Evolutionary conservation across 139 green algal species (phyloP).

Genomic region (Coelastrella sp.): DNA sequence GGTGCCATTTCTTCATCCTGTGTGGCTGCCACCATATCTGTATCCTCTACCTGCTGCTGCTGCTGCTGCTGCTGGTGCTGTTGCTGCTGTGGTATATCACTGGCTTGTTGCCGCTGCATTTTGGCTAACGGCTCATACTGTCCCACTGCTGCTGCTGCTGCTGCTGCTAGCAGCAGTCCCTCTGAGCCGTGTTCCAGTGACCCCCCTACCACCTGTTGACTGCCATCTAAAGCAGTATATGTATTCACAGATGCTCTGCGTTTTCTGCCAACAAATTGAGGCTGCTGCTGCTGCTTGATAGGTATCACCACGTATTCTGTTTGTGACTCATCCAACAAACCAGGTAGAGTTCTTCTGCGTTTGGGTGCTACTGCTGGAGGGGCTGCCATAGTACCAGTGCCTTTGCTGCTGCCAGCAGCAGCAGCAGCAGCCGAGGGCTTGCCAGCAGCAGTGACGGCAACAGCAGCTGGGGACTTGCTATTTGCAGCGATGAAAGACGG

Average conservation of each 20-base stretch:
- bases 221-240: background rate
- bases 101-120: background rate
- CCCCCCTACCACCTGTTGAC: background rate
- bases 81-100: background rate
- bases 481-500: background rate
- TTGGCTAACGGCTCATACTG: background rate
- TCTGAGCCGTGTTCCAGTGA: background rate
- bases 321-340: background rate
- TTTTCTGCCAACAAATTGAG: background rate
- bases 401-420: background rate
- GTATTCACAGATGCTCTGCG: background rate
- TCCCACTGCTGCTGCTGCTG: slow-evolving; percentile 14
- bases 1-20: background rate
- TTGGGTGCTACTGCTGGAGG: background rate
- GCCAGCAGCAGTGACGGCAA: background rate
- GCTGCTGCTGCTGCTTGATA: background rate
- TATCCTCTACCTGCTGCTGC: background rate
- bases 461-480: too few species aligned
- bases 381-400: background rate
- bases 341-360: background rate
- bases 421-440: background rate
- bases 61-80: background rate
- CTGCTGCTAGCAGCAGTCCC: background rate
- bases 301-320: background rate
- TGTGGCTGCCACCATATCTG: background rate